Conservation (phyloP, 352 stramenopile species). For the Phytophthora parvispora region DNA sequence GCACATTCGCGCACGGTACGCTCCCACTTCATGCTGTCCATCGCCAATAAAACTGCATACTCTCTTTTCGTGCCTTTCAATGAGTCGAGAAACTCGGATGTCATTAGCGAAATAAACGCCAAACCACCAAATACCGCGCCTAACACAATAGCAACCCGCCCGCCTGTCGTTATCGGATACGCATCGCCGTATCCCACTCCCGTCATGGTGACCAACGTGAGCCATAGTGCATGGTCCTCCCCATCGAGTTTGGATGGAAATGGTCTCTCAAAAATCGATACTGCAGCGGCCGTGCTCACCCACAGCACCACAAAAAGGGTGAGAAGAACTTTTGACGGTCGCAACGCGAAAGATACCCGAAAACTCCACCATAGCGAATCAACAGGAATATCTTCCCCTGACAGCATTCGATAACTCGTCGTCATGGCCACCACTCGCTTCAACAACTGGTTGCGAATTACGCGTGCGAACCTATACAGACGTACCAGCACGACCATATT, state of each 20-base stretch:
- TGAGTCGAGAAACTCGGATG: constrained; percentile 65
- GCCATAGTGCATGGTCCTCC: constrained; percentile 70
- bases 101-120: constrained; percentile 69
- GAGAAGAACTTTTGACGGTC: constrained; percentile 47
- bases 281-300: constrained; percentile 51
- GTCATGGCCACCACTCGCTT: constrained; percentile 39
- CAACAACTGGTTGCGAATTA: constrained; percentile 62
- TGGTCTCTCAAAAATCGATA: constrained; percentile 71
- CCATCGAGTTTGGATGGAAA: constrained; percentile 66
- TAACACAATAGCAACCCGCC: constrained; percentile 54
- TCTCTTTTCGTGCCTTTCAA: constrained; percentile 73
- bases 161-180: constrained; percentile 60
- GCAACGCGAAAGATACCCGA: constrained; percentile 55
- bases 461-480: constrained; percentile 69
- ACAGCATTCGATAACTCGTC: constrained; percentile 33
- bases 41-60: constrained; percentile 49
- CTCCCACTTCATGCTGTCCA: constrained; percentile 58
- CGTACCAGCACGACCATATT: constrained; percentile 71
- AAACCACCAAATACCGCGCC: constrained; percentile 64
- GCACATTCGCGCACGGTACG: constrained; percentile 35
- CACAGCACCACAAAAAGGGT: constrained; percentile 60
- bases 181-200: constrained; percentile 70
- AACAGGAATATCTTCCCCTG: constrained; percentile 25
- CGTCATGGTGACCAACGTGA: constrained; percentile 74
- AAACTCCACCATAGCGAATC: constrained; percentile 73